These are phyloP conservation scores for Glycine tomentella DNA, from an alignment of 306 rosid genomes.

Conservation along the genomic window DNA sequence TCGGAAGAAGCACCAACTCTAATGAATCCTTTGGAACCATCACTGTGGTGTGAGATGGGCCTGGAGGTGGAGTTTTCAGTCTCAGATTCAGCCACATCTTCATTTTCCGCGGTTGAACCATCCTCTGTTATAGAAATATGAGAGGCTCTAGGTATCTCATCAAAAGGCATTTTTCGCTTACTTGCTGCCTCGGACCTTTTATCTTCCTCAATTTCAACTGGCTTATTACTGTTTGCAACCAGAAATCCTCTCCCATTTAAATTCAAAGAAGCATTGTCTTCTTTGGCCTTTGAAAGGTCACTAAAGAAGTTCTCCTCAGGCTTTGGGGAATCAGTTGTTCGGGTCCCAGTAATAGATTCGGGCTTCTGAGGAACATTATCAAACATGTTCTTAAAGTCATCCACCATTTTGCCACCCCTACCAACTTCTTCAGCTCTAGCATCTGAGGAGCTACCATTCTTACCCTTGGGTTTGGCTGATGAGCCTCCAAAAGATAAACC, in stretches of 20 bases:
- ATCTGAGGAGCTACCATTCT: constrained; percentile 75
- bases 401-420: constrained; percentile 75
- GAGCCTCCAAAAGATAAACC: constrained; percentile 90
- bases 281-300: constrained; percentile 80
- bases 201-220: constrained; percentile 72
- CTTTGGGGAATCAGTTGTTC: constrained; percentile 65
- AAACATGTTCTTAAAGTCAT: constrained; percentile 81
- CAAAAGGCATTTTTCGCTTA: constrained; percentile 72
- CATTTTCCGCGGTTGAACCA: constrained; percentile 93
- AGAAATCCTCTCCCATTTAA: constrained; percentile 79
- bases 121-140: constrained; percentile 79
- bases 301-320: constrained; percentile 85
- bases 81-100: constrained; percentile 95
- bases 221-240: constrained; percentile 57
- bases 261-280: constrained; percentile 64
- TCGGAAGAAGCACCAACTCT: constrained; percentile 69
- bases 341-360: constrained; percentile 63
- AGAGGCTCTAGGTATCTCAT: constrained; percentile 75
- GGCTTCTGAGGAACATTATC: constrained; percentile 70
- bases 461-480: constrained; percentile 75
- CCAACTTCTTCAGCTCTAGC: constrained; percentile 68
- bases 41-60: constrained; percentile 61
- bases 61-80: constrained; percentile 82
- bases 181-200: constrained; percentile 63
- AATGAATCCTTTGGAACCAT: constrained; percentile 66